These are phyloP conservation scores for Ogataea allantospora DNA, from an alignment of 805 yeast species.

Conservation along the genomic window DNA sequence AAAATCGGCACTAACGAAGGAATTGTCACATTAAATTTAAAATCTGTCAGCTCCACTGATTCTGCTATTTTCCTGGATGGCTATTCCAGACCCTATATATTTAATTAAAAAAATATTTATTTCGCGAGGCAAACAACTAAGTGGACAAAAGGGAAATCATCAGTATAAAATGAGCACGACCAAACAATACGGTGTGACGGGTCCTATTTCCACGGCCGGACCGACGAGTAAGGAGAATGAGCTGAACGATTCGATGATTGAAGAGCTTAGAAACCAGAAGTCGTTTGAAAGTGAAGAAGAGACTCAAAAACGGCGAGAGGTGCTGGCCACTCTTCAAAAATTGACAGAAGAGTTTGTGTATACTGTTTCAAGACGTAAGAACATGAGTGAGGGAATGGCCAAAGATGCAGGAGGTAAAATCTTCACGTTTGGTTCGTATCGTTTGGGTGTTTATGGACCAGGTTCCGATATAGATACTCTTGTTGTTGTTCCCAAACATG, in stretches of 20 bases:
- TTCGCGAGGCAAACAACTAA: constrained; percentile 15
- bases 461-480: constrained; percentile 97
- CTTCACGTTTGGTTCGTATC: constrained; percentile 93
- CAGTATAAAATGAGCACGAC: constrained; percentile 8
- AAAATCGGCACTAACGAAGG: constrained; percentile 8
- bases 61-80: not conserved
- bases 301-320: constrained; percentile 76
- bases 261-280: constrained; percentile 76
- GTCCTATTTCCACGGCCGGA: constrained; percentile 81
- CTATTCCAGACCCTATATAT: not conserved
- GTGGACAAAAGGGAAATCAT: constrained; percentile 2
- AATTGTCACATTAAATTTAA: not conserved
- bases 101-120: constrained; percentile 5
- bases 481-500: constrained; percentile 97
- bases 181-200: constrained; percentile 63
- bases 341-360: constrained; percentile 80
- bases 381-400: constrained; percentile 98
- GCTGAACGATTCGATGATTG: constrained; percentile 72
- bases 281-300: constrained; percentile 88
- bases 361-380: constrained; percentile 72
- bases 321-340: constrained; percentile 67
- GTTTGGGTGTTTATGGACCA: constrained; percentile 96
- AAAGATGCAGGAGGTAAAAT: constrained; percentile 96
- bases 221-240: constrained; percentile 79
- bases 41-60: not conserved